These are phyloP conservation scores for Clonostachys rhizophaga DNA, from an alignment of 2,329 filamentous ascomycete genomes.

Conservation along the genomic window DNA sequence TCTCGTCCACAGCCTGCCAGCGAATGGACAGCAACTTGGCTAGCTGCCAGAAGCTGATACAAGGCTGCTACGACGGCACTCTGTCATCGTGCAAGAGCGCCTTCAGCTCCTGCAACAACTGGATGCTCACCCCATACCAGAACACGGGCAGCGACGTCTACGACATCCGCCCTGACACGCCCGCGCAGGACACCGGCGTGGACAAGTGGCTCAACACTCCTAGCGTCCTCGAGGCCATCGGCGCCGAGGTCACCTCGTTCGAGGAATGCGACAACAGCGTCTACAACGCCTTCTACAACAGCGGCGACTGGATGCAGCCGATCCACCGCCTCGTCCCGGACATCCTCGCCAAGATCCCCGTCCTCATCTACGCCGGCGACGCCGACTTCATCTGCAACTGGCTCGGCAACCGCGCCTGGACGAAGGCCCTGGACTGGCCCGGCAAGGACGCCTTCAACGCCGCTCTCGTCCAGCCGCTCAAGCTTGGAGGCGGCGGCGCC, in stretches of 20 bases:
- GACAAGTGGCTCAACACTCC: slow-evolving; percentile 82
- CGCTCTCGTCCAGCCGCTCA: slow-evolving; percentile 65
- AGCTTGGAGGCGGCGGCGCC: neutral
- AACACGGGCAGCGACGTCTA: slow-evolving; percentile 91
- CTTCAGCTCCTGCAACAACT: slow-evolving; percentile 98
- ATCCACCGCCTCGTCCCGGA: slow-evolving; percentile 87
- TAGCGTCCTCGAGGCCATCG: slow-evolving; percentile 79
- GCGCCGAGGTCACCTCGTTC: slow-evolving; percentile 68
- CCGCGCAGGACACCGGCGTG: slow-evolving; percentile 77
- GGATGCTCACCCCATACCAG: slow-evolving; percentile 90
- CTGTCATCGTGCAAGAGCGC: slow-evolving; percentile 89
- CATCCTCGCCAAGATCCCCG: slow-evolving; percentile 85
- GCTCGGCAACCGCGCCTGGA: slow-evolving; percentile 97
- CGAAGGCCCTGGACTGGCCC: slow-evolving; percentile 87
- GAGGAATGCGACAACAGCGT: slow-evolving; percentile 98
- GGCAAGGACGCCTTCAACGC: slow-evolving; percentile 78
- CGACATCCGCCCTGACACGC: slow-evolving; percentile 69
- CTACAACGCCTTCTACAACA: slow-evolving; percentile 96
- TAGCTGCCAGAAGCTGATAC: slow-evolving; percentile 83
- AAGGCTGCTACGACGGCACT: slow-evolving; percentile 87
- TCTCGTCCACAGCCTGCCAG: slow-evolving; percentile 71
- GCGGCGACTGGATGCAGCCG: slow-evolving; percentile 98
- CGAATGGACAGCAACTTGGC: slow-evolving; percentile 90
- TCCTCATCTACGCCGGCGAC: slow-evolving; percentile 89
- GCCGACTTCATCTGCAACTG: slow-evolving; percentile 95